A percentile compares a stretch with the other conserved stretches of the same genome.
phyloP scores from a whole-genome alignment of 2,329 filamentous ascomycete species.

The Alternaria sp. region DNA sequence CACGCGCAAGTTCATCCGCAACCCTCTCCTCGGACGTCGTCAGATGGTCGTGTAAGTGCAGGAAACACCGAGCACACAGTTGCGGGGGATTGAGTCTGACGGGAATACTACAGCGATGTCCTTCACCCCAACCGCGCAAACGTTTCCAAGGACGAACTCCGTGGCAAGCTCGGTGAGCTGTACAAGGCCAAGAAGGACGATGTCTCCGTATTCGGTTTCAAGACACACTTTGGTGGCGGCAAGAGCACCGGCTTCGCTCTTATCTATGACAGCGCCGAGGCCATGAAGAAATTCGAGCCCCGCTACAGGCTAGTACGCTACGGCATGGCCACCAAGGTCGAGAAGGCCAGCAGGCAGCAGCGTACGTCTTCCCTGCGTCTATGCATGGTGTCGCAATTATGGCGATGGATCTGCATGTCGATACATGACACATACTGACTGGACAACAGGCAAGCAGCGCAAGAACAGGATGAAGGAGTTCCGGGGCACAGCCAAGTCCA shows the following conservation, averaged over 20 bases:
- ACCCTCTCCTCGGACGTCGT: conserved; percentile 97
- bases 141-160: conserved; percentile 99
- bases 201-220: conserved; percentile 97
- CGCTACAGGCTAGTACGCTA: conserved; percentile 96
- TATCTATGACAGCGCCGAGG: conserved; percentile 97
- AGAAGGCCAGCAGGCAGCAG: conserved; percentile 98
- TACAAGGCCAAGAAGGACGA: conserved; percentile 99
- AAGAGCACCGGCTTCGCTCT: conserved; percentile 99
- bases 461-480: conserved; percentile 99
- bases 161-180: conserved; percentile 88
- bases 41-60: conserved; percentile 94
- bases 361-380: conserved; percentile 70
- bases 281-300: conserved; percentile 99
- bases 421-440: conserved; percentile 38
- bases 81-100: conserved; percentile 37
- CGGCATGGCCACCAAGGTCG: conserved; percentile 89
- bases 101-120: conserved; percentile 76
- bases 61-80: conserved; percentile 20
- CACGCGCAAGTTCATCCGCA: conserved; percentile 99
- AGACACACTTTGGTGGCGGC: conserved; percentile 98
- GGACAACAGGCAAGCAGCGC: conserved; percentile 90
- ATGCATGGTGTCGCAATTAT: conserved; percentile 10
- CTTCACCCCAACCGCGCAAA: conserved; percentile 98
- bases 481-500: conserved; percentile 96
- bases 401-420: conserved; percentile 10